Evolutionary conservation across 805 yeast genomes (phyloP), one percentile per base, ranked within the genome.

Genomic region (Tetrapisispora taiwanensis): DNA sequence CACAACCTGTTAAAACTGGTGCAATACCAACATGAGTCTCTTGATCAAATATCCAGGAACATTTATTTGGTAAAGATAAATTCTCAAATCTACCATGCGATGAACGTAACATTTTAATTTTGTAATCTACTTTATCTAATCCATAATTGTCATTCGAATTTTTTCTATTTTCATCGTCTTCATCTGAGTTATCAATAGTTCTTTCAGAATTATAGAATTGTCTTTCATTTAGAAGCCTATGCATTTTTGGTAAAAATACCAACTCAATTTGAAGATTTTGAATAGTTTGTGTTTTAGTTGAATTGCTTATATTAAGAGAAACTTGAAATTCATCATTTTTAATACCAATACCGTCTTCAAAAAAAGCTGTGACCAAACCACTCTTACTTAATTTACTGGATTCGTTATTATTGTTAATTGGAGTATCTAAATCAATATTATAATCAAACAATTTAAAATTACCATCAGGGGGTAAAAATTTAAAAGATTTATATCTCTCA

Each of bases 401-500:
- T 18, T 42, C 30, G 24, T 42, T 45, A 15, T 42, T 35, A 18
- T 26, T 41, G 34, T 27, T 40, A 27, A 40, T 19, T 20, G 32
- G 34, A 15, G 40, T 47, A 43, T 62, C 64, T 15, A 81, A 54
- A 50, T 83, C 84, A 27, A 84, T 60, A 6, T 73, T 69, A 61
- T 89, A 89, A 9, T 74, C 62, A 72, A 81, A 74, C 19, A 89
- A 58, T 3, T 71, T 68, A 34, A 78, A 76, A 46, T 68, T 72
- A 7, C 94, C 97, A 62, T 90, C 96, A 0, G 97, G 95, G 5
- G 97, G 98, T 17, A 84, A 72, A 55, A 90, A 86, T 15, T 78
- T 69, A 28, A 88, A 57, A 0, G 35, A 41, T 17, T 45, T 20
- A 12, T 17, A 20, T 19, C 14, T 20, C 3, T 15, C 15, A 10